These are phyloP conservation scores for Colletotrichum melonis DNA, from an alignment of 2,329 filamentous ascomycete species.

Conservation along the genomic window DNA sequence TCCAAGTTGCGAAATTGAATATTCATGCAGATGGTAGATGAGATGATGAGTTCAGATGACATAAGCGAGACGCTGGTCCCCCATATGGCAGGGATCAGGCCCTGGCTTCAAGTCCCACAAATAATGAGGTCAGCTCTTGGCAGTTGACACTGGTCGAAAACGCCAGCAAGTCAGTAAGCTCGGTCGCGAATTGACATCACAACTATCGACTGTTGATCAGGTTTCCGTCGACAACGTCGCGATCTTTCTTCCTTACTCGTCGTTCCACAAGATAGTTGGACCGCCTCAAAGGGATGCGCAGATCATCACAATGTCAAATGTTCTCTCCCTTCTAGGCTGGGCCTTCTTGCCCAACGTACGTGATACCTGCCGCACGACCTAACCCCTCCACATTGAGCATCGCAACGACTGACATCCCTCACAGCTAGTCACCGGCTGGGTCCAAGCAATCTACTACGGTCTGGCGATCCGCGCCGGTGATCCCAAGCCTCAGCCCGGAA, in stretches of 20 bases:
- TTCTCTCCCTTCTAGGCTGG: conserved; percentile 68
- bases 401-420: conserved; percentile 13
- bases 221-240: background rate
- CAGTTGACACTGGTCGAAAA: background rate
- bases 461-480: conserved; percentile 91
- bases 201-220: background rate
- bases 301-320: conserved; percentile 50
- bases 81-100: background rate
- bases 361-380: background rate
- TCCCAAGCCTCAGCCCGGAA: conserved; percentile 78
- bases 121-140: conserved; percentile 12
- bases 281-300: conserved; percentile 1
- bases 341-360: conserved; percentile 66
- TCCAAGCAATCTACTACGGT: conserved; percentile 87
- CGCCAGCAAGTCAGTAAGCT: conserved; percentile 15
- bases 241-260: background rate
- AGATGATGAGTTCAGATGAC: background rate
- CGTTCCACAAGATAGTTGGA: background rate
- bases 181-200: background rate
- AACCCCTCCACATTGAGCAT: background rate
- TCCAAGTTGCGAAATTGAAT: background rate
- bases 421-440: conserved; percentile 80
- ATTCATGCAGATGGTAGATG: background rate
- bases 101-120: background rate
- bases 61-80: background rate